Base-by-base conservation (phyloP, 1,284 basidiomycete genomes). In the Hortiboletus rubellus region DNA sequence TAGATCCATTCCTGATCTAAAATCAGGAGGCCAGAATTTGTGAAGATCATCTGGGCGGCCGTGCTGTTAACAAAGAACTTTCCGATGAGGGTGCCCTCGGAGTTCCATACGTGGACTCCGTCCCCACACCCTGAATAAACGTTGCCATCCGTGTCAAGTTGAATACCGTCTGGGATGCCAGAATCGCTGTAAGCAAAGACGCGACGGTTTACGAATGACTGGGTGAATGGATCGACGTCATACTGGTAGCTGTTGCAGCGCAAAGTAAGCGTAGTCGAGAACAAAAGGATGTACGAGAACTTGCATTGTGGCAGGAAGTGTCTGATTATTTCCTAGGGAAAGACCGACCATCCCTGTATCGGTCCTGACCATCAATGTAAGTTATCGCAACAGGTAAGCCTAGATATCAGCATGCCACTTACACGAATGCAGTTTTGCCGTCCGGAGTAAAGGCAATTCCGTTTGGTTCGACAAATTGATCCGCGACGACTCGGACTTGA, bases 81-180 rank as follows among this genome's bases (percentile, higher is more conserved):
- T 43, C 90, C 89, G 10, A 92, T 73, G 3, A 92, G 76, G 3
- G 77, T 80, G 3, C 89, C 89, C 15, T 79, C 66, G 0, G 79
- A 64, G 65, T 84, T 82, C 82, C 84, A 91, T 3, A 92, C 86
- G 74, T 86, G 63, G 12, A 47, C 22, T 17, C 69, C 71, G 3
- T 73, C 71, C 22, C 64, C 68, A 43, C 56, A 59, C 17, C 61
- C 67, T 2, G 64, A 58, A 45, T 49, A 69, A 12, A 68, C 51
- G 41, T 73, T 54, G n/a, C 54, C 52, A n/a, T 58, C 48, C 15
- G 44, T 52, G 47, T 61, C 60, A 10, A 60, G 60, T 65, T 89
- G 82, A 1, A 89, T 83, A 43, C 91, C 91, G 63, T 93, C 91
- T 6, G 89, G 83, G 27, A 87, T 66, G 5, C 89, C 88, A 14